Percentiles rank a stretch among this genome's conserved stretches.
Conservation (phyloP, 306 rosid genomes). For the Sindora glabra region DNA sequence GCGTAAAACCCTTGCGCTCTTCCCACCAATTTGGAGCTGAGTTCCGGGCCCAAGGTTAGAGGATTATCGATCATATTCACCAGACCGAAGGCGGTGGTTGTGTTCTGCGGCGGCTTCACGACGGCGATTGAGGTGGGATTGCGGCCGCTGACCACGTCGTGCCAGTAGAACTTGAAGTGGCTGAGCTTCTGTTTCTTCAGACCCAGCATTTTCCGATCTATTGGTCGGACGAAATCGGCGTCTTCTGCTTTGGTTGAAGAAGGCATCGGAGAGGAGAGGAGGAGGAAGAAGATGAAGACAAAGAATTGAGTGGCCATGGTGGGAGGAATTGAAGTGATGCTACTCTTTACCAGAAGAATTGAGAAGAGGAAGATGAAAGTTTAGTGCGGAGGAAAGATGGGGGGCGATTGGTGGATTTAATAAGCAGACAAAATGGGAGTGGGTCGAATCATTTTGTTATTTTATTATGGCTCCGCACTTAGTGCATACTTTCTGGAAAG, state of each 20-base stretch:
- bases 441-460: no score
- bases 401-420: no score
- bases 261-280: neutral
- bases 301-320: neutral
- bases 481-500: no score
- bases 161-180: conserved; percentile 43
- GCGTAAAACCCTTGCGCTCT: neutral
- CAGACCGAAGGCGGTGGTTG: conserved; percentile 15
- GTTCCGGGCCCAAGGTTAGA: no score
- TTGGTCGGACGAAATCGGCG: neutral
- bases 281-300: conserved; percentile 10
- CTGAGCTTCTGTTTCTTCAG: conserved; percentile 30
- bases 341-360: no score
- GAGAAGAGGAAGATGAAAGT: no score
- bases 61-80: no score
- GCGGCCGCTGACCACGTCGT: conserved; percentile 13
- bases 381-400: no score
- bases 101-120: conserved; percentile 15
- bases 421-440: no score
- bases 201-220: conserved; percentile 19
- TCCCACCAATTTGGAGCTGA: no score
- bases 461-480: no score
- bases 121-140: neutral
- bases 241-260: neutral
- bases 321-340: no score